Percentiles rank a stretch among this genome's conserved stretches.
Evolutionary conservation across 108 stramenopile genomes (phyloP).

Genomic region (Epithemia pelagica): DNA sequence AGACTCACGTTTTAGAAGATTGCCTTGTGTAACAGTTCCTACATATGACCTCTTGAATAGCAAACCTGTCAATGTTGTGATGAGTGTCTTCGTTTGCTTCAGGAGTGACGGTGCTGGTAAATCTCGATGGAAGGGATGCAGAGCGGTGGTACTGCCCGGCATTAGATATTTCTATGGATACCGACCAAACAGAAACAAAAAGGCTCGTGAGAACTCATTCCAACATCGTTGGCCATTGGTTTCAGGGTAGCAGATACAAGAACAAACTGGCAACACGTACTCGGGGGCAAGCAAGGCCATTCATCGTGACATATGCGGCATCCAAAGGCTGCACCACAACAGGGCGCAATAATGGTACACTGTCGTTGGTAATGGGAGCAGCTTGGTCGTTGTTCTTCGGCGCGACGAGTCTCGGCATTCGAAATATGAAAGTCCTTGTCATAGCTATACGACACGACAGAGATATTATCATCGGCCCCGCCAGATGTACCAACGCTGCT

Average conservation of each 20-base stretch:
- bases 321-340: conserved; percentile 82
- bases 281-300: conserved; percentile 62
- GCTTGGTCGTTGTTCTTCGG: conserved; percentile 35
- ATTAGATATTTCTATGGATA: background rate
- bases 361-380: conserved; percentile 76
- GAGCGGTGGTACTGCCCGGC: conserved; percentile 3
- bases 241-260: too few relatives aligned
- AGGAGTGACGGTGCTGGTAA: conserved; percentile 22
- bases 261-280: background rate
- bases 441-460: background rate
- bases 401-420: background rate
- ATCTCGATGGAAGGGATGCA: conserved; percentile 44
- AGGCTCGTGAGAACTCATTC: too few relatives aligned
- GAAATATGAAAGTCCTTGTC: background rate
- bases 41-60: conserved; percentile 70
- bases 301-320: conserved; percentile 90
- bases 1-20: conserved; percentile 68
- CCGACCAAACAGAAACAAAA: background rate
- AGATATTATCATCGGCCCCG: too few relatives aligned
- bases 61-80: conserved; percentile 80
- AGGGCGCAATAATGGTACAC: conserved; percentile 76
- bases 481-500: background rate
- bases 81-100: conserved; percentile 57
- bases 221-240: too few relatives aligned
- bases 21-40: conserved; percentile 74